Conservation (phyloP, 1,284 basidiomycete species). For the Anthracocystis panici-leucophaei region DNA sequence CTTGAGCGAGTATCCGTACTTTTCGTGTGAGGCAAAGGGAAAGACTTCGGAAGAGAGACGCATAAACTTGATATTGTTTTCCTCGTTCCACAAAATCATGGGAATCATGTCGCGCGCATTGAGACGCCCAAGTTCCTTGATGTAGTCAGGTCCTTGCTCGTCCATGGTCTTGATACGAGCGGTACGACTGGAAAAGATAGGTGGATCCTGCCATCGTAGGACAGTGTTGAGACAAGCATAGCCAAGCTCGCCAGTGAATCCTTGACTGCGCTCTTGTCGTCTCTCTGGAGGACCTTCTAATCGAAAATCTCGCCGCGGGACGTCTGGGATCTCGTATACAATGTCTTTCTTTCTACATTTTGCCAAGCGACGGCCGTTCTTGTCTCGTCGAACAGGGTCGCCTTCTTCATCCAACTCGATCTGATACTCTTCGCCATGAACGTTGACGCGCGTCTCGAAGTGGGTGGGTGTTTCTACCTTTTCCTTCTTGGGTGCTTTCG, state of each 20-base stretch:
- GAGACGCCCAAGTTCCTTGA: conserved; percentile 81
- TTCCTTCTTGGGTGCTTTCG: conserved; percentile 33
- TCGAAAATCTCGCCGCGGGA: conserved; percentile 60
- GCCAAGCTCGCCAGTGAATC: conserved; percentile 69
- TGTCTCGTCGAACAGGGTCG: conserved; percentile 67
- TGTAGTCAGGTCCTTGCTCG: conserved; percentile 83
- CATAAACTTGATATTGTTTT: conserved; percentile 65
- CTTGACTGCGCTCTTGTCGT: conserved; percentile 37
- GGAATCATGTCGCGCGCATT: conserved; percentile 78
- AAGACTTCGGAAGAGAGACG: conserved; percentile 78
- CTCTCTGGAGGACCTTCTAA: conserved; percentile 48
- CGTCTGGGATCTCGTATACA: conserved; percentile 78
- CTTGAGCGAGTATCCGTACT: conserved; percentile 82
- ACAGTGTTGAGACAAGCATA: conserved; percentile 89
- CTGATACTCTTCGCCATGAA: conserved; percentile 48
- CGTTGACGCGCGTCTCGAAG: conserved; percentile 41
- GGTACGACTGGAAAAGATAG: conserved; percentile 82
- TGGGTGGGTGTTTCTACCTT: conserved; percentile 39
- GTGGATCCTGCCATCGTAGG: conserved; percentile 78
- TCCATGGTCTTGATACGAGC: conserved; percentile 81
- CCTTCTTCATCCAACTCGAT: conserved; percentile 56
- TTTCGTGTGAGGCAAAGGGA: conserved; percentile 85
- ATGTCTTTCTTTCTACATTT: conserved; percentile 75
- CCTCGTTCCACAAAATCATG: conserved; percentile 74
- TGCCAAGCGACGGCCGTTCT: conserved; percentile 71